Conservation (phyloP, 805 yeast species). For the Starmerella apis region DNA sequence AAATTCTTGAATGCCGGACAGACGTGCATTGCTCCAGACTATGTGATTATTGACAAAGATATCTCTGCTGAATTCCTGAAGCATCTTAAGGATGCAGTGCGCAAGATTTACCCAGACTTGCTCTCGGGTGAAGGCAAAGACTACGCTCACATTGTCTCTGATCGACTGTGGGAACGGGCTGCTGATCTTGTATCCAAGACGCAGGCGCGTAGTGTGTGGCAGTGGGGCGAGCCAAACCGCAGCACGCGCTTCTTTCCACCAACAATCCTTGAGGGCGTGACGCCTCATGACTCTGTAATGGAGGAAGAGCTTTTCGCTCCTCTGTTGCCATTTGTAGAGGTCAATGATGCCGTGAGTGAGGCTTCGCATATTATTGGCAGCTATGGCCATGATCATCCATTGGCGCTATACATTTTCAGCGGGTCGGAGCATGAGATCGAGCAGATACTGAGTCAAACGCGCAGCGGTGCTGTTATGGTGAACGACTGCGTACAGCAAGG, state of each 20-base stretch:
- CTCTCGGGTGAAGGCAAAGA: slow-evolving; percentile 23
- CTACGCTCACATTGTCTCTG: slow-evolving; percentile 54
- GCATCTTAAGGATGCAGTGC: slow-evolving; percentile 35
- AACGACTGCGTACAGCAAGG: slow-evolving; percentile 69
- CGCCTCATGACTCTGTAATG: slow-evolving; percentile 63
- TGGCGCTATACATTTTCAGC: slow-evolving; percentile 66
- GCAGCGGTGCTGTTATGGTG: slow-evolving; percentile 63
- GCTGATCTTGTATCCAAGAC: slow-evolving; percentile 34
- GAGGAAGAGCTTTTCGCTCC: slow-evolving; percentile 76
- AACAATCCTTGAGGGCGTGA: slow-evolving; percentile 54
- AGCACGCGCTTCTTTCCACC: slow-evolving; percentile 52
- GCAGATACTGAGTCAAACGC: slow-evolving; percentile 41
- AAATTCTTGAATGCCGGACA: slow-evolving; percentile 77
- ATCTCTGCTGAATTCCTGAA: slow-evolving; percentile 44
- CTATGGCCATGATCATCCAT: slow-evolving; percentile 54
- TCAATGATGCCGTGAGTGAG: slow-evolving; percentile 30
- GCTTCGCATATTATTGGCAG: slow-evolving; percentile 29
- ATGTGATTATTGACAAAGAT: slow-evolving; percentile 53
- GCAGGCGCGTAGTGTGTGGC: slow-evolving; percentile 26
- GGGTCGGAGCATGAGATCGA: slow-evolving; percentile 40
- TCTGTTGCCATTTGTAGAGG: slow-evolving; percentile 59
- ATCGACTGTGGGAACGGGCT: slow-evolving; percentile 43
- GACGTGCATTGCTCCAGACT: slow-evolving; percentile 85
- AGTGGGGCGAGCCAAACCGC: slow-evolving; percentile 30
- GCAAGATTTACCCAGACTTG: slow-evolving; percentile 40